Percentiles rank a stretch among this genome's conserved stretches.
phyloP scores from a whole-genome alignment of 495 filamentous ascomycete species.

The Sphaerosporella brunnea region DNA sequence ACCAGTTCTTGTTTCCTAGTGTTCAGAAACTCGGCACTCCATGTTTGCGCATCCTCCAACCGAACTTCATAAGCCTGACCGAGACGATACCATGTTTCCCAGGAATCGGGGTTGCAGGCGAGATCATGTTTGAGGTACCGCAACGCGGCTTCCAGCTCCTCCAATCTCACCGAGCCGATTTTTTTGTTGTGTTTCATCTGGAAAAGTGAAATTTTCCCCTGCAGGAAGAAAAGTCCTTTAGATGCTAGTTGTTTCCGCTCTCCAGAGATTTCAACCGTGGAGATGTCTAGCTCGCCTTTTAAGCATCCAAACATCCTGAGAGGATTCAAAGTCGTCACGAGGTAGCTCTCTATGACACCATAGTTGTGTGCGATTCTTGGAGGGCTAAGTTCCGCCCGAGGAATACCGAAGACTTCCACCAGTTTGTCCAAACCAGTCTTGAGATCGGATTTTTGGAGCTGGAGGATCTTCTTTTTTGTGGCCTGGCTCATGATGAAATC shows the following conservation, averaged over 20 bases:
- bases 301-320: conserved; percentile 60
- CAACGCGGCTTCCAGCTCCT: conserved; percentile 70
- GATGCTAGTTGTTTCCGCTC: conserved; percentile 46
- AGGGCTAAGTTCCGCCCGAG: conserved; percentile 11
- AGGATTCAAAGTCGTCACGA: conserved; percentile 67
- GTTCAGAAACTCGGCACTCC: conserved; percentile 94
- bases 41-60: conserved; percentile 77
- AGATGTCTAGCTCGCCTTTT: conserved; percentile 51
- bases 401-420: conserved; percentile 48
- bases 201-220: conserved; percentile 71
- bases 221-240: conserved; percentile 82
- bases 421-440: conserved; percentile 79
- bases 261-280: conserved; percentile 34
- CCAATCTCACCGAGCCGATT: conserved; percentile 53
- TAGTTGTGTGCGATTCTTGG: conserved; percentile 21
- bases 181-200: conserved; percentile 78
- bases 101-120: conserved; percentile 64
- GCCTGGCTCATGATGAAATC: conserved; percentile 67
- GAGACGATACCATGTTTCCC: conserved; percentile 93
- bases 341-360: conserved; percentile 42
- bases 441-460: conserved; percentile 75
- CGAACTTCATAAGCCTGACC: conserved; percentile 83
- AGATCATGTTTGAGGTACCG: conserved; percentile 71
- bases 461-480: conserved; percentile 70
- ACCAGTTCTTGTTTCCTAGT: conserved; percentile 59